Conservation (phyloP, 1,284 basidiomycete genomes). For the Hymenochaete sp. region DNA sequence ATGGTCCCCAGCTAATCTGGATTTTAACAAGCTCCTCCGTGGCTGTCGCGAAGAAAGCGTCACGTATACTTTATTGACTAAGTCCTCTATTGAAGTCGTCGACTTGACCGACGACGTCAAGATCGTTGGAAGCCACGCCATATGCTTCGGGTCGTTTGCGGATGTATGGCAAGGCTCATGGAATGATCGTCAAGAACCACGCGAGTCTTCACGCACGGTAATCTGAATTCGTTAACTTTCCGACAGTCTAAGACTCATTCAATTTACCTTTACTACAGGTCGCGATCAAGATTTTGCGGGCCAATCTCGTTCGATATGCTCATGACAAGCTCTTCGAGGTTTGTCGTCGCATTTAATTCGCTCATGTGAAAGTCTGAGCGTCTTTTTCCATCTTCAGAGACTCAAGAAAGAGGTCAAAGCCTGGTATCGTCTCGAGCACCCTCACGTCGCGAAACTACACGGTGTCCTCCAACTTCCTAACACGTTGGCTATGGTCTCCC, state of each 20-base stretch:
- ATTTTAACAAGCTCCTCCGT: conserved; percentile 45
- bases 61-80: conserved; percentile 46
- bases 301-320: conserved; percentile 40
- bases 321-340: conserved; percentile 45
- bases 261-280: conserved; percentile 32
- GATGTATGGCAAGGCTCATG: conserved; percentile 52
- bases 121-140: conserved; percentile 29
- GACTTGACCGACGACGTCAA: conserved; percentile 48
- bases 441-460: conserved; percentile 41
- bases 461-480: conserved; percentile 40
- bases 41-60: conserved; percentile 44
- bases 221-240: too few species aligned
- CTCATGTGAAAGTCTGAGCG: not conserved
- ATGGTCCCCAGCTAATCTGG: conserved; percentile 25
- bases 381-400: conserved; percentile 28
- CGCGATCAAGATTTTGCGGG: conserved; percentile 48
- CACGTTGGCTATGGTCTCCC: conserved; percentile 50
- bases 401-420: conserved; percentile 43
- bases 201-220: conserved; percentile 23
- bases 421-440: conserved; percentile 45
- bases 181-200: conserved; percentile 33
- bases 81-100: conserved; percentile 37
- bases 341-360: conserved; percentile 2
- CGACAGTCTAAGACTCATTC: not conserved
- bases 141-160: conserved; percentile 45